Evolutionary conservation across 2,329 filamentous ascomycete species (phyloP), one percentile per base, ranked within the genome.

Genomic region (Ophiostoma quercus): DNA sequence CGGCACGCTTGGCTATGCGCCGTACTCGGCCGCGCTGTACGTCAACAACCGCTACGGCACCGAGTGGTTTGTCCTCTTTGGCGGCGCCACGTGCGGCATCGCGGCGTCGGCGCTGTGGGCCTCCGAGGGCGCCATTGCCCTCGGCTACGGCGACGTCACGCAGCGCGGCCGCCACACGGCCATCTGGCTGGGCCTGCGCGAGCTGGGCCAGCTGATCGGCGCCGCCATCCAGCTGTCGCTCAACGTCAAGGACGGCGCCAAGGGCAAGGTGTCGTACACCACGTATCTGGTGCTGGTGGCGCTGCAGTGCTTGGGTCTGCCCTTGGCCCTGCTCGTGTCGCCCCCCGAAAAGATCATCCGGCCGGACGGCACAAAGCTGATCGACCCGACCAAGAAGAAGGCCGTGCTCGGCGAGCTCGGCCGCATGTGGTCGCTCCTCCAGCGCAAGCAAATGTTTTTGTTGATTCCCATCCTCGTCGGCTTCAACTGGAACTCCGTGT

Each of bases 141-240:
- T 66, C 5, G 63, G 63, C 63, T 66, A 66, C 19, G 63, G 63
- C 19, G 63, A 66, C n/a, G 63, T 66, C n/a, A 22, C 8, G 19
- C 32, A 37, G 34, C 63, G 63, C 32, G 63, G 63, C 19, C 63
- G 63, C n/a, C 37, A 66, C 63, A 66, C 63, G 8, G 63, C 63
- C 63, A 66, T 66, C 63, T 66, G 63, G 63, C 63, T 66, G 16
- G 63, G 63, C n/a, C 63, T 66, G 63, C 63, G 63, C 37, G 63
- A 66, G 63, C 63, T 66, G 37, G 63, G 63, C 34, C 63, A 66
- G 63, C 63, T 66, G 37, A 66, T 66, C 37, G 63, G 63, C 34
- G 63, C 63, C n/a, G 22, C 63, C 34, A 66, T 66, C 63, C 63
- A 66, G 63, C 63, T 66, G 34, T 39, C 63, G 16, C 37, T 66